Base-by-base conservation (phyloP, 2,329 filamentous ascomycete species). In the Colletotrichum endophyticum region DNA sequence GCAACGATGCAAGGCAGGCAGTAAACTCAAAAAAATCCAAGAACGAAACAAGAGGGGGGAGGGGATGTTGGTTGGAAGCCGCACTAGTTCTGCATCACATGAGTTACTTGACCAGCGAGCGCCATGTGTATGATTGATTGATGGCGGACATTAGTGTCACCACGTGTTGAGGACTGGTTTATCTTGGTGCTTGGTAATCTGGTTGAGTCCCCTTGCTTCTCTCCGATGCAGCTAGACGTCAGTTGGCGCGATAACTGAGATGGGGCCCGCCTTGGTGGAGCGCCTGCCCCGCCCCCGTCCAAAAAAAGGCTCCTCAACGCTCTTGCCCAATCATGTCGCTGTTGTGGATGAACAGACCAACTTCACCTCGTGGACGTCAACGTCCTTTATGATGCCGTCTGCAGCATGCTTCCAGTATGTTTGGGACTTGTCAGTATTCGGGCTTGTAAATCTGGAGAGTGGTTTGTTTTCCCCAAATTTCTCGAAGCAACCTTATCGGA, bases 171-270 rank as follows among this genome's bases (percentile, higher is more conserved):
- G 64, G 44, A 16, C 27, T 19, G 56, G 56, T 63, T 68, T 53
- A 63, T 68, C 70, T 53, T 16, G 63, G 27, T 63, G 73, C 70
- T 76, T 76, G 73, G 73, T 76, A 76, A 76, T 76, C 70, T 36
- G 28, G n/a, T 19, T 30, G 57, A 28, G 39, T 34, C 53, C 19
- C 36, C 61, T 36, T 19, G 36, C 22, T 62, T 39, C 53, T 62
- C 61, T 53, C 44, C 44, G 44, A 59, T 67, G 32, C 22, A 15
- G 22, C 49, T 53, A 49, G 59, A 67, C 73, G 62, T 73, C 53
- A 73, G 30, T 53, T 57, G 53, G 22, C 39, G 63, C 69, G 61
- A 64, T 36, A 28, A 12, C 39, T 30, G 19, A 30, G 49, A 68
- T 56, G 32, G 27, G 71, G 25, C 62, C 61, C 61, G 30, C 72